Evolutionary conservation across 768 basidiomycete species (phyloP), one percentile per base, ranked within the genome.

Genomic region (Macrocybe gigantea): DNA sequence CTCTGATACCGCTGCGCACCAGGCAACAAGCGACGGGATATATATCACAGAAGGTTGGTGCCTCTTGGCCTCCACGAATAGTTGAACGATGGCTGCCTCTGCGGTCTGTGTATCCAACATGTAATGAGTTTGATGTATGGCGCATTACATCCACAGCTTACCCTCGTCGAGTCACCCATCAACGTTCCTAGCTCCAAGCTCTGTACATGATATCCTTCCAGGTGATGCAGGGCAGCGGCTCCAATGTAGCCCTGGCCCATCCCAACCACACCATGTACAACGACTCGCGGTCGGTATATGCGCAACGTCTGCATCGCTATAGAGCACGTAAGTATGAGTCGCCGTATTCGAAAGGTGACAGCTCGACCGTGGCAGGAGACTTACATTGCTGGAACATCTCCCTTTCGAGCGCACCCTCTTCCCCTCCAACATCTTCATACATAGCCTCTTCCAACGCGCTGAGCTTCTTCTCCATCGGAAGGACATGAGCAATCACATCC

Each of bases 131-230:
- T n/a, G n/a, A 40, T 13, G 32, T 6, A 43, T 33, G 11, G 30
- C 35, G 7, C 35, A 39, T 3, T 22, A 10, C 43, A 4, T 0
- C 2, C 5, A 29, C 40, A 10, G 70, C 88, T 60, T 50, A 95
- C 94, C 61, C 93, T 70, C 1, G 91, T 83, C 1, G 93, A 88
- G 62, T 98, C 95, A 36, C 88, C 78, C 69, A 98, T 75, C 38
- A 99, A 68, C 0, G 82, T 83, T 7, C 91, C 96, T 12, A 98
- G 72, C 60, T 99, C 96, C 45, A 98, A 74, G 56, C 81, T 93
- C 64, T 99, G 96, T 0, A 97, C 78, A 60, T 97, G 91, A 64
- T 89, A 96, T 0, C 96, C 95, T 69, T 99, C 96, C 13, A 99
- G 69, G 61, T 94, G 85, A 68, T 98, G 93, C 33, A 99, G 66